These are phyloP conservation scores for Podila epigama DNA, from an alignment of 192 early-diverging fungal species.

Conservation along the genomic window DNA sequence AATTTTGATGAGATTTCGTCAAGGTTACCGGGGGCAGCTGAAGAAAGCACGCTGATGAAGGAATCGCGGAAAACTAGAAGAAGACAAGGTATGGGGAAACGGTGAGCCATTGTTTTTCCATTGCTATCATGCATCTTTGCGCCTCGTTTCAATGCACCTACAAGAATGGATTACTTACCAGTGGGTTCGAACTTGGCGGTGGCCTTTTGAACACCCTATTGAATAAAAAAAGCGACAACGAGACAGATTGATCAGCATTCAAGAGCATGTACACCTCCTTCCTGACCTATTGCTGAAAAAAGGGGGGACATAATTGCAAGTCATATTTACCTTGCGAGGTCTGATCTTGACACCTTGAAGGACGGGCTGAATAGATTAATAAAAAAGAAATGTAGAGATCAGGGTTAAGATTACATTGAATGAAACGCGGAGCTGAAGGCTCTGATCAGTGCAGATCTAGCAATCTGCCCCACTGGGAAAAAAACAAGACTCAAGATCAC, in stretches of 20 bases:
- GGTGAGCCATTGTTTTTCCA: background rate
- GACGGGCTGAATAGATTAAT: constrained; percentile 43
- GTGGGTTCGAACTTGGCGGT: constrained; percentile 71
- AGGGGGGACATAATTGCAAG: too few species aligned
- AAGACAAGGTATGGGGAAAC: background rate
- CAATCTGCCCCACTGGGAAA: too few species aligned
- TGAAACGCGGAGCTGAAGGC: too few species aligned
- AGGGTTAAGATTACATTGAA: background rate
- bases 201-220: constrained; percentile 69
- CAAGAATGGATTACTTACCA: constrained; percentile 45
- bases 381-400: background rate
- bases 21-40: constrained; percentile 66
- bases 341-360: constrained; percentile 76
- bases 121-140: background rate
- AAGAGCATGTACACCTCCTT: too few species aligned
- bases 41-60: constrained; percentile 57
- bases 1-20: constrained; percentile 77
- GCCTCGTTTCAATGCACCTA: background rate
- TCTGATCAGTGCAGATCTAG: too few species aligned
- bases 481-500: too few species aligned
- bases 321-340: constrained; percentile 71
- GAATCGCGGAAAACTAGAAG: constrained; percentile 64
- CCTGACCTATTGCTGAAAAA: too few species aligned
- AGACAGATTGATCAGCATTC: background rate
- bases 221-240: constrained; percentile 5